Conservation (phyloP, 2,329 filamentous ascomycete genomes). For the Falciphora oryzae region DNA sequence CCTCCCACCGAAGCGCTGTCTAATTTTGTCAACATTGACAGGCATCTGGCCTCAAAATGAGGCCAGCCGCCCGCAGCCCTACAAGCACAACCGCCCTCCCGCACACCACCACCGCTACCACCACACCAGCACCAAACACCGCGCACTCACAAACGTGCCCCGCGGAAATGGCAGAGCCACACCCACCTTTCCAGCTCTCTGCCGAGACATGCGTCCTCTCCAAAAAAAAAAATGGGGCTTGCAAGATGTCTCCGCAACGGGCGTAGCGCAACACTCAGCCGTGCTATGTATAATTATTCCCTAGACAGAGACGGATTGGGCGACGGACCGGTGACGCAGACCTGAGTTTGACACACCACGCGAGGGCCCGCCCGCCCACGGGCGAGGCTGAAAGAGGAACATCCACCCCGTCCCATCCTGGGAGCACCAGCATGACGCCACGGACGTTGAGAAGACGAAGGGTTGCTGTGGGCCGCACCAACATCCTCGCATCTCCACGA, state of each 20-base stretch:
- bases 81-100: neutral
- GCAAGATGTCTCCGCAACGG: neutral
- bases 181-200: neutral
- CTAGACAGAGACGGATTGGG: neutral
- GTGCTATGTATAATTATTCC: neutral
- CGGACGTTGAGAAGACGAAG: neutral
- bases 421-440: neutral
- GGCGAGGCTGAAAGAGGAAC: no score
- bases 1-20: no score
- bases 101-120: neutral
- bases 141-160: neutral
- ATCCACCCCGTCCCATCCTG: no score
- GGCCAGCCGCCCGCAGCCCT: no score
- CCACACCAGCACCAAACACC: neutral
- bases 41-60: no score
- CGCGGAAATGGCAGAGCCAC: neutral
- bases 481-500: neutral
- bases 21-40: constrained; percentile 1
- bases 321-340: no score
- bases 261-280: neutral
- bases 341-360: no score
- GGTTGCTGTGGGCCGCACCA: no score
- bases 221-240: neutral
- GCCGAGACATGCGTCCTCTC: neutral
- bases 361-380: no score